Percentiles rank a stretch among this genome's conserved stretches.
Evolutionary conservation across 2,329 filamentous ascomycete genomes (phyloP).

Genomic region (Phyllosticta ampelicida): DNA sequence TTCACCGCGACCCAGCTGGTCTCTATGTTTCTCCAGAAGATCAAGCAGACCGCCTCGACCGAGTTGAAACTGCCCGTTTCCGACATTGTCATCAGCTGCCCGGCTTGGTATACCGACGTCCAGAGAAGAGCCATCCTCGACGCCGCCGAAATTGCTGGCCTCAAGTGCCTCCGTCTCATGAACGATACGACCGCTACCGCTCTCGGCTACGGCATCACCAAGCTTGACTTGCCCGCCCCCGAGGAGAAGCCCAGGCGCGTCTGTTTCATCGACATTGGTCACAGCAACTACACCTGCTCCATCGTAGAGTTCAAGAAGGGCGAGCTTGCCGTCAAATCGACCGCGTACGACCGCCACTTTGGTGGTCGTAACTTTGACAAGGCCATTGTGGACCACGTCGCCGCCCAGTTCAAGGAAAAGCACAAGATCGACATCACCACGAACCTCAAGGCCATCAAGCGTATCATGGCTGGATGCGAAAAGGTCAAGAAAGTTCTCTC

Average conservation of each 20-base stretch:
- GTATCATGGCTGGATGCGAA: conserved; percentile 80
- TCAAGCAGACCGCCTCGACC: conserved; percentile 74
- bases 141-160: conserved; percentile 82
- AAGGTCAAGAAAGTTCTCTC: conserved; percentile 98
- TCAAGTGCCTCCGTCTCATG: conserved; percentile 88
- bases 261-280: conserved; percentile 85
- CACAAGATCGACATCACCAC: conserved; percentile 93
- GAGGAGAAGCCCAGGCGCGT: conserved; percentile 91
- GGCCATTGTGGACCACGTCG: conserved; percentile 87
- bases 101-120: conserved; percentile 92
- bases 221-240: conserved; percentile 75
- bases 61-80: conserved; percentile 87
- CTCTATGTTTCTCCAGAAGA: conserved; percentile 92
- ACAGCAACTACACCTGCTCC: conserved; percentile 91
- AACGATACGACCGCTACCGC: conserved; percentile 97
- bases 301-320: conserved; percentile 97
- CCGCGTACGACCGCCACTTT: conserved; percentile 88
- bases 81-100: conserved; percentile 88
- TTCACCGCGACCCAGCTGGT: conserved; percentile 91
- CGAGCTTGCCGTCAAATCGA: conserved; percentile 86
- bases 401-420: conserved; percentile 92
- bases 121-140: conserved; percentile 86
- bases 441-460: conserved; percentile 80
- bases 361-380: conserved; percentile 97
- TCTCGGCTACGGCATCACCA: conserved; percentile 95